These are phyloP conservation scores for Gomphus sp. DNA, from an alignment of 1,284 basidiomycete genomes.

Conservation along the genomic window DNA sequence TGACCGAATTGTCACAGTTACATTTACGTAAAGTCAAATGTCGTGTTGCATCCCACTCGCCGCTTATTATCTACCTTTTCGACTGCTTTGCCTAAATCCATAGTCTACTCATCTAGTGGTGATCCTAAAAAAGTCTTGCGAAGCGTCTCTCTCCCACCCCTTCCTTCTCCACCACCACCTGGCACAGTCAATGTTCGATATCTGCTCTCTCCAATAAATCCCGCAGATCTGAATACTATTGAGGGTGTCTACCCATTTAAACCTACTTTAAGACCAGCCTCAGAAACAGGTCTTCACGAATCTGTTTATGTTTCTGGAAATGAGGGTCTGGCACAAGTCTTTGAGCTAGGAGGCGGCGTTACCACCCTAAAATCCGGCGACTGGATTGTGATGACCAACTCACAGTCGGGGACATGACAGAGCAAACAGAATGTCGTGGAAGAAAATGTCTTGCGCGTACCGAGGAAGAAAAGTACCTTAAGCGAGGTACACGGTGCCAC, in stretches of 20 bases:
- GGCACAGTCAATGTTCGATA: slow-evolving; percentile 57
- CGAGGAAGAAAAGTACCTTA: slow-evolving; percentile 31
- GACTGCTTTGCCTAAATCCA: slow-evolving; percentile 25
- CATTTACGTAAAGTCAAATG: neutral
- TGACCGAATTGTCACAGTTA: too few species aligned
- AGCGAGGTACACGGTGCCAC: slow-evolving; percentile 64
- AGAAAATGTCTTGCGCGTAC: slow-evolving; percentile 54
- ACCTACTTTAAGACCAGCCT: slow-evolving; percentile 30
- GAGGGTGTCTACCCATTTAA: slow-evolving; percentile 75
- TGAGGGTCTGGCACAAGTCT: slow-evolving; percentile 68
- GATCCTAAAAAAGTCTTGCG: slow-evolving; percentile 50
- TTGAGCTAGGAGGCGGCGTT: slow-evolving; percentile 47
- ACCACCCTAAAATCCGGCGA: slow-evolving; percentile 46
- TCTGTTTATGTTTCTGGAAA: slow-evolving; percentile 64
- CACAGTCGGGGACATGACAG: slow-evolving; percentile 74
- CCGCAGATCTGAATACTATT: slow-evolving; percentile 72
- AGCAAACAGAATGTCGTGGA: slow-evolving; percentile 45
- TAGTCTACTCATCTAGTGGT: slow-evolving; percentile 55
- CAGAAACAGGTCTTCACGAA: slow-evolving; percentile 14
- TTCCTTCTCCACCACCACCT: slow-evolving; percentile 40
- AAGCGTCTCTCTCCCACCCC: slow-evolving; percentile 39
- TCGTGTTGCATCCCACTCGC: neutral
- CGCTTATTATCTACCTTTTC: neutral
- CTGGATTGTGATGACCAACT: slow-evolving; percentile 64
- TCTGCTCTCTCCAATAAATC: slow-evolving; percentile 73